These are phyloP conservation scores for Hanseniaspora pseudoguilliermondii DNA, from an alignment of 805 yeast genomes.

Conservation along the genomic window DNA sequence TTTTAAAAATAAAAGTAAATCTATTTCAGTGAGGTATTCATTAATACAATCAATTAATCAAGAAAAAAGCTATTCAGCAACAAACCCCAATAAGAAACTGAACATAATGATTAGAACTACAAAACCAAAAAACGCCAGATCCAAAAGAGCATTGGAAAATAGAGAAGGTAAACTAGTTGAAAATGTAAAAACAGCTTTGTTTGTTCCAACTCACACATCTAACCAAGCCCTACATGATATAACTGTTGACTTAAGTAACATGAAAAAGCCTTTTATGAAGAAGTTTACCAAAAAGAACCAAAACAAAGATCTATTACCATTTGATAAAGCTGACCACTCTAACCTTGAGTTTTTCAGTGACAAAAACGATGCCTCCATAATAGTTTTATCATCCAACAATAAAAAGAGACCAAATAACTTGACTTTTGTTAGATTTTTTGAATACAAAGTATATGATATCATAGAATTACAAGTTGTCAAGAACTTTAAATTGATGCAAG, in stretches of 20 bases:
- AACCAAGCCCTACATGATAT: slow-evolving; percentile 75
- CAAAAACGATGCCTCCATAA: slow-evolving; percentile 79
- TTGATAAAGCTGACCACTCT: slow-evolving; percentile 58
- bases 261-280: slow-evolving; percentile 82
- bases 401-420: slow-evolving; percentile 89
- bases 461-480: slow-evolving; percentile 67
- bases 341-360: slow-evolving; percentile 85
- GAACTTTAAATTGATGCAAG: slow-evolving; percentile 58
- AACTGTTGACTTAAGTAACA: slow-evolving; percentile 73
- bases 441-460: slow-evolving; percentile 85
- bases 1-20: no score
- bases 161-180: slow-evolving; percentile 81
- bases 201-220: slow-evolving; percentile 78
- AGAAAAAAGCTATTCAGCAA: neutral
- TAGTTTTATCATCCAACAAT: slow-evolving; percentile 66
- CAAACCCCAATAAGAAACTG: neutral
- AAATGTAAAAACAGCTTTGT: slow-evolving; percentile 78
- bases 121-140: slow-evolving; percentile 87
- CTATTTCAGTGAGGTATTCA: no score
- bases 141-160: slow-evolving; percentile 85
- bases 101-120: slow-evolving; percentile 32
- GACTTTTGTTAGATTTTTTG: slow-evolving; percentile 80
- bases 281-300: slow-evolving; percentile 83
- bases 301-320: slow-evolving; percentile 48
- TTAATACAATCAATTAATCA: neutral